Evolutionary conservation across 164 flowering plant species (phyloP).

Genomic region (Stephania cephalantha): DNA sequence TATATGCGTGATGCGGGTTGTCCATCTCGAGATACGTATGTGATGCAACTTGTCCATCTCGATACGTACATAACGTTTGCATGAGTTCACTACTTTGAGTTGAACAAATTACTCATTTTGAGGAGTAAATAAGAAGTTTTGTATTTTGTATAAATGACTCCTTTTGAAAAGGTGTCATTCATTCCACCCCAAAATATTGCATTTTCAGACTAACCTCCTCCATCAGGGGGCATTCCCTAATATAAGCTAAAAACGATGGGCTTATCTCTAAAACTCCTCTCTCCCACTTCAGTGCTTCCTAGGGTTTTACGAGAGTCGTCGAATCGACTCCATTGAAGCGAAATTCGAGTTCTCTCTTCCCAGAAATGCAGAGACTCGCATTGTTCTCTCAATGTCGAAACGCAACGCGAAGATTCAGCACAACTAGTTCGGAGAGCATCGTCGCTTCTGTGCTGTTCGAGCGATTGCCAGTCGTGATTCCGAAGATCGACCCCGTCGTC

Average conservation of each 20-base stretch:
- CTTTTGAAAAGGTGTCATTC: no score
- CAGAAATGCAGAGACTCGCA: constrained; percentile 34
- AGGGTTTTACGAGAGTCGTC: neutral
- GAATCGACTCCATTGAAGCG: neutral
- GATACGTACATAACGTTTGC: no score
- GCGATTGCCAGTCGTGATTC: constrained; percentile 83
- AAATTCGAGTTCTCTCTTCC: neutral
- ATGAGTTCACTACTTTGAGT: no score
- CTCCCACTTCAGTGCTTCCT: neutral
- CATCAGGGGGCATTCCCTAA: no score
- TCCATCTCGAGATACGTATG: no score
- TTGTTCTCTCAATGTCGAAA: constrained; percentile 24
- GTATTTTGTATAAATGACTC: no score
- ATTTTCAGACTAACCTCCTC: no score
- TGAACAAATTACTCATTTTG: no score
- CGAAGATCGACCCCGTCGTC: constrained; percentile 84
- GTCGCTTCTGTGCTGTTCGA: constrained; percentile 88
- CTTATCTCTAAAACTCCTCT: neutral
- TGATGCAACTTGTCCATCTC: no score
- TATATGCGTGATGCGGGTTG: no score
- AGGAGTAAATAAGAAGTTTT: no score
- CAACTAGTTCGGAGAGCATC: constrained; percentile 49
- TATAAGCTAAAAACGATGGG: neutral
- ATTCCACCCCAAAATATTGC: no score
- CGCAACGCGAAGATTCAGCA: constrained; percentile 39